phyloP scores from a whole-genome alignment of 169 alveolate species.

The Toxoplasma gondii region DNA sequence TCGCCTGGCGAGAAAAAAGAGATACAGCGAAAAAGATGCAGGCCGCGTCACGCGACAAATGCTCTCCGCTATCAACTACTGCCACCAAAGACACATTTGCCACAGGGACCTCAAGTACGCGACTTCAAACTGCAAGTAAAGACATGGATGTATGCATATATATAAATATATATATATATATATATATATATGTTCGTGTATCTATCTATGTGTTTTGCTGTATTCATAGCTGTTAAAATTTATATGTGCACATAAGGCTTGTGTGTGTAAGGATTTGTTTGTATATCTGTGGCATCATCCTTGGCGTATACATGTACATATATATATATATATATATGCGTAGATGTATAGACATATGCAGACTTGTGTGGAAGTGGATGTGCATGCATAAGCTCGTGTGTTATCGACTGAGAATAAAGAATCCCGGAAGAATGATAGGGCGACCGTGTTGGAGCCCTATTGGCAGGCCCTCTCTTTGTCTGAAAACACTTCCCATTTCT shows the following conservation, averaged over 20 bases:
- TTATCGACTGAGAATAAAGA: no score
- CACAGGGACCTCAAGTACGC: constrained; percentile 68
- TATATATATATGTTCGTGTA: neutral
- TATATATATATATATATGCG: no score
- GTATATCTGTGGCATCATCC: no score
- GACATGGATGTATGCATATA: neutral
- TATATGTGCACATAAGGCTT: neutral
- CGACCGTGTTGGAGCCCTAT: no score
- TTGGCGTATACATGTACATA: no score
- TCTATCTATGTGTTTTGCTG: neutral
- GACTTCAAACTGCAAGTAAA: neutral
- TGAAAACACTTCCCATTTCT: no score
- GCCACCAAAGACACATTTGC: constrained; percentile 71
- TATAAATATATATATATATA: neutral
- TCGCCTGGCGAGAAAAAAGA: constrained; percentile 72
- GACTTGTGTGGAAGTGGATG: no score
- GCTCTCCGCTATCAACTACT: constrained; percentile 70
- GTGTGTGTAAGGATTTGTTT: no score
- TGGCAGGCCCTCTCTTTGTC: no score
- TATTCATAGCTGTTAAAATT: neutral
- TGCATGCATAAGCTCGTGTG: no score
- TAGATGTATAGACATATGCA: no score
- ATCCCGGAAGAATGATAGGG: no score
- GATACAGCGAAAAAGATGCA: constrained; percentile 67
- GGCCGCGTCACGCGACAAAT: constrained; percentile 63